Evolutionary conservation across 208 protist genomes (phyloP).

Genomic region (Crithidia expoeki): DNA sequence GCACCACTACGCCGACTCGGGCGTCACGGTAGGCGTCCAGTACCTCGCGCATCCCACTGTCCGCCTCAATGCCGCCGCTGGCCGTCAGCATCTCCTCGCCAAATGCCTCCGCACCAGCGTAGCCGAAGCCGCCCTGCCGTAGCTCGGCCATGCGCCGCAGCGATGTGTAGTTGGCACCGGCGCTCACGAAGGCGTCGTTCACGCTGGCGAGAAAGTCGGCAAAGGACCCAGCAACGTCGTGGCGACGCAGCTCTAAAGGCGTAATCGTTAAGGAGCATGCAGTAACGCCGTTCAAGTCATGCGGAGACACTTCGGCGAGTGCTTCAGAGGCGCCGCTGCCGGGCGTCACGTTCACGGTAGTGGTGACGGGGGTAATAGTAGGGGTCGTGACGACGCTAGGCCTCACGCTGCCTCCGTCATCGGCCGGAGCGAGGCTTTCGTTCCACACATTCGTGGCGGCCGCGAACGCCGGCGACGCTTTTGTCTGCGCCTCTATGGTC

Average conservation of each 20-base stretch:
- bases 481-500: conserved; percentile 29
- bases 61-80: conserved; percentile 30
- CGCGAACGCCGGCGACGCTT: conserved; percentile 28
- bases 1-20: conserved; percentile 64
- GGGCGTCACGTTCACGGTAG: too few species aligned
- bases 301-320: too few species aligned
- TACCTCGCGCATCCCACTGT: conserved; percentile 55
- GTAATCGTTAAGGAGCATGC: too few species aligned
- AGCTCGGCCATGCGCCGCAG: conserved; percentile 81
- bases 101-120: conserved; percentile 44
- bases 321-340: too few species aligned
- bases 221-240: conserved; percentile 37
- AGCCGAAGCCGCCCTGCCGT: conserved; percentile 43
- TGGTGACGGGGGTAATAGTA: too few species aligned
- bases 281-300: too few species aligned
- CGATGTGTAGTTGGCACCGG: conserved; percentile 44
- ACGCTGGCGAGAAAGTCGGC: conserved; percentile 42
- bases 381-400: not conserved
- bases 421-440: not conserved
- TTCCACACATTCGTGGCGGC: conserved; percentile 21
- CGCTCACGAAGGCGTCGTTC: conserved; percentile 59
- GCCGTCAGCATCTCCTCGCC: conserved; percentile 38
- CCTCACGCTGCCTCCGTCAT: not conserved
- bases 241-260: conserved; percentile 17
- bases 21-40: conserved; percentile 68